A percentile compares a stretch with the other conserved stretches of the same genome.
Conservation (phyloP, 83 land plant species). For the Larix sibirica region DNA sequence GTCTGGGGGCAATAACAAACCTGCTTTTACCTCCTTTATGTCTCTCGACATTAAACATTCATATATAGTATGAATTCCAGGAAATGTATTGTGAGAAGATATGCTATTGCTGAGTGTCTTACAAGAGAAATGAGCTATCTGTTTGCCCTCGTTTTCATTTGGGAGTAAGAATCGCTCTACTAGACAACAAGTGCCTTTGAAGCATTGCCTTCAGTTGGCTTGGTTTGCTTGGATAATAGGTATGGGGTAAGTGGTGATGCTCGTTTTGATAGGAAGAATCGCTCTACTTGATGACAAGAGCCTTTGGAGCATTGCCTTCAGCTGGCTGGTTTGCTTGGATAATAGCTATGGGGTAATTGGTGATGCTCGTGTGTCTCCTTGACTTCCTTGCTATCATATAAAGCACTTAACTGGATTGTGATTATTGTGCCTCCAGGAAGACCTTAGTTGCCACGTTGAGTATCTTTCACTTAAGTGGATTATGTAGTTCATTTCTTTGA, state of each 20-base stretch:
- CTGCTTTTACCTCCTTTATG: too few species aligned
- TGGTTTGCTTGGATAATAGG: not conserved
- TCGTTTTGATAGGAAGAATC: not conserved
- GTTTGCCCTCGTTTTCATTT: not conserved
- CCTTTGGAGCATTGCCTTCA: not conserved
- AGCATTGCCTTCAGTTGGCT: not conserved
- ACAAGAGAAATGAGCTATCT: not conserved
- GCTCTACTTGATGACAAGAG: not conserved
- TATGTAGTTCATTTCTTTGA: not conserved
- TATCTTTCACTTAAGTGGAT: not conserved
- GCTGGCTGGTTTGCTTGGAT: not conserved
- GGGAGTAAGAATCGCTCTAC: not conserved
- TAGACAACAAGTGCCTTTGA: not conserved
- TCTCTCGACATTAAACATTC: too few species aligned
- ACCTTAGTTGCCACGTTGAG: not conserved
- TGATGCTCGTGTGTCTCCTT: not conserved
- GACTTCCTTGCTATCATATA: too few species aligned
- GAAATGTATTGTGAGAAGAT: too few species aligned
- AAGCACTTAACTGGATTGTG: too few species aligned
- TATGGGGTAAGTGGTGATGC: not conserved
- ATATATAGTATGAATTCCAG: too few species aligned
- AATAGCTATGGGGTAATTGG: not conserved
- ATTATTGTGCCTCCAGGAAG: not conserved
- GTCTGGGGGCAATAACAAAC: too few species aligned
- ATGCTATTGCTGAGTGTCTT: too few species aligned